A percentile compares a stretch with the other conserved stretches of the same genome.
Conservation (phyloP, 345 rosid species). For the Eucalyptus pumila region DNA sequence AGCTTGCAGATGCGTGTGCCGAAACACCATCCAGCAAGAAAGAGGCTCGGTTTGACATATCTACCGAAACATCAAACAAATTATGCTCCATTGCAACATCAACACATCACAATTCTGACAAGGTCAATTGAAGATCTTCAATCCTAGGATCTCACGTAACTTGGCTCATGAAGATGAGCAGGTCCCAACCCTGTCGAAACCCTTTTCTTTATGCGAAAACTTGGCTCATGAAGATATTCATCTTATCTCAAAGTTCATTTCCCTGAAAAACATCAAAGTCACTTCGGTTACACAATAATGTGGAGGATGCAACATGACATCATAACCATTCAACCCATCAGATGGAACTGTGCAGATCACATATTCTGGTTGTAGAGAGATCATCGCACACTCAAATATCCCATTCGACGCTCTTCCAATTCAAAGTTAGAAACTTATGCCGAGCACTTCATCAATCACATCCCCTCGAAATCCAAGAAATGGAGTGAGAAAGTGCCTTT, state of each 20-base stretch:
- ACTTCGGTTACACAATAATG: not conserved
- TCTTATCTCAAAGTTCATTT: not conserved
- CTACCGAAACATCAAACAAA: constrained; percentile 22
- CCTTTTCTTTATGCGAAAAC: not conserved
- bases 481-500: not conserved
- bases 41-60: constrained; percentile 19
- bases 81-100: constrained; percentile 21
- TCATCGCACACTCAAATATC: not conserved
- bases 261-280: not conserved
- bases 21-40: constrained; percentile 11
- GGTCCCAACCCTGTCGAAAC: not conserved
- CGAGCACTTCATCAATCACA: not conserved
- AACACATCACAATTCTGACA: not conserved
- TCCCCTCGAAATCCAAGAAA: not conserved
- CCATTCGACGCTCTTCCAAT: not conserved
- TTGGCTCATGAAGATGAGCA: not conserved
- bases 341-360: not conserved
- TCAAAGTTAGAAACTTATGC: not conserved
- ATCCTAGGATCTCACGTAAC: not conserved
- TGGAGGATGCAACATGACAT: not conserved
- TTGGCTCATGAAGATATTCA: not conserved
- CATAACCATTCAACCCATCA: not conserved
- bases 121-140: not conserved
- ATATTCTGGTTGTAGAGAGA: not conserved
- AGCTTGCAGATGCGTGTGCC: not conserved